Percentiles rank a stretch among this genome's conserved stretches.
Conservation (phyloP, 2,329 filamentous ascomycete genomes). For the Xenosphaeropsis pyriputrescens region DNA sequence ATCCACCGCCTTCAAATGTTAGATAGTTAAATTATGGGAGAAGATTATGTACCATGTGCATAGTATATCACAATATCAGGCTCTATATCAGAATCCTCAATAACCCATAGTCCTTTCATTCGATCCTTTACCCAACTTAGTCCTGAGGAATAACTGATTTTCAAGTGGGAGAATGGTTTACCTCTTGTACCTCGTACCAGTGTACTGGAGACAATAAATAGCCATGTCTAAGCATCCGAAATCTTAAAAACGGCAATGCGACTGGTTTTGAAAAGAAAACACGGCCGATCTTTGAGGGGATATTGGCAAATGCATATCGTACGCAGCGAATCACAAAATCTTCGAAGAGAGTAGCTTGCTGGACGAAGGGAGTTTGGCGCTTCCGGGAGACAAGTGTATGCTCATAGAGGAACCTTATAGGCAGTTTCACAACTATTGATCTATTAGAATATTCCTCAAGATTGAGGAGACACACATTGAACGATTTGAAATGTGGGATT, state of each 20-base stretch:
- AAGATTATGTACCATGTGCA: constrained; percentile 43
- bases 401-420: constrained; percentile 40
- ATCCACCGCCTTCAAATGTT: constrained; percentile 51
- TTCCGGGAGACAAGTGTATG: constrained; percentile 31
- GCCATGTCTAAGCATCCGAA: constrained; percentile 62
- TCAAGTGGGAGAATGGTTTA: constrained; percentile 11
- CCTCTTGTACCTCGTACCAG: constrained; percentile 44
- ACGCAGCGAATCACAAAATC: constrained; percentile 67
- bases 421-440: constrained; percentile 38
- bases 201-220: constrained; percentile 44
- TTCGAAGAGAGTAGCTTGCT: constrained; percentile 57
- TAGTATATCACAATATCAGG: constrained; percentile 76
- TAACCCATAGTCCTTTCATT: constrained; percentile 57
- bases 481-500: not conserved
- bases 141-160: no score
- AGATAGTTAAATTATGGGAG: not conserved
- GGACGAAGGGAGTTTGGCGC: constrained; percentile 46
- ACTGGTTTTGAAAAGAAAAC: constrained; percentile 69
- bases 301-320: constrained; percentile 59
- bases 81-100: constrained; percentile 37
- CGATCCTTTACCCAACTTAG: constrained; percentile 19
- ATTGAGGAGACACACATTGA: not conserved
- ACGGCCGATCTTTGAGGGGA: constrained; percentile 52
- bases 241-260: constrained; percentile 58
- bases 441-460: not conserved